Evolutionary conservation across 139 green algal species (phyloP).

Genomic region (Trebouxia sp.): DNA sequence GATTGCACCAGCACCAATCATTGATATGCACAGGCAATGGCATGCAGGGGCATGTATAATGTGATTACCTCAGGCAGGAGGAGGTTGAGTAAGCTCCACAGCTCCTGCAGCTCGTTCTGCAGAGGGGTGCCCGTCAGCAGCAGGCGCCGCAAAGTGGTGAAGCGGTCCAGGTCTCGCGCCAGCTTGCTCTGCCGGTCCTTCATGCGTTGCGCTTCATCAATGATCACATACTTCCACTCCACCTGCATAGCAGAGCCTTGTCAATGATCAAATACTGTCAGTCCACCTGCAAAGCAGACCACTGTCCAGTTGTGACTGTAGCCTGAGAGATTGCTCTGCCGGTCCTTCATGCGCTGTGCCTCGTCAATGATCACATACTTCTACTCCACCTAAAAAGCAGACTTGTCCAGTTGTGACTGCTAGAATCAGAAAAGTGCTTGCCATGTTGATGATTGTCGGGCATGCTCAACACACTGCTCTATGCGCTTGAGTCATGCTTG

Average conservation of each 20-base stretch:
- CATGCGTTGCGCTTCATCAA: slow-evolving; percentile 98
- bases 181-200: slow-evolving; percentile 89
- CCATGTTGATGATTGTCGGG: too few relatives aligned
- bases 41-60: too few relatives aligned
- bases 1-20: too few relatives aligned
- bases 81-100: slow-evolving; percentile 91
- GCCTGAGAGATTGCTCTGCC: slow-evolving; percentile 78
- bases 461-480: too few relatives aligned
- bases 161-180: slow-evolving; percentile 79
- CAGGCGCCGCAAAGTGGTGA: slow-evolving; percentile 65
- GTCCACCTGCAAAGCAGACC: too few relatives aligned
- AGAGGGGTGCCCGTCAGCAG: slow-evolving; percentile 83
- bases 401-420: too few relatives aligned
- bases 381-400: too few relatives aligned
- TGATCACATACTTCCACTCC: slow-evolving; percentile 97
- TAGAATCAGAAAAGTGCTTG: too few relatives aligned
- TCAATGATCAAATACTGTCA: too few relatives aligned
- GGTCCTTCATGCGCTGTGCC: slow-evolving; percentile 97
- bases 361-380: slow-evolving; percentile 99
- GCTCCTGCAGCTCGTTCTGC: slow-evolving; percentile 92
- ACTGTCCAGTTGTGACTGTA: too few relatives aligned
- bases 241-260: slow-evolving; percentile 59
- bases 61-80: slow-evolving; percentile 79
- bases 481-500: too few relatives aligned
- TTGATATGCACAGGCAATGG: neutral